Conservation (phyloP, 768 basidiomycete genomes). For the Kwoniella bestiolae region DNA sequence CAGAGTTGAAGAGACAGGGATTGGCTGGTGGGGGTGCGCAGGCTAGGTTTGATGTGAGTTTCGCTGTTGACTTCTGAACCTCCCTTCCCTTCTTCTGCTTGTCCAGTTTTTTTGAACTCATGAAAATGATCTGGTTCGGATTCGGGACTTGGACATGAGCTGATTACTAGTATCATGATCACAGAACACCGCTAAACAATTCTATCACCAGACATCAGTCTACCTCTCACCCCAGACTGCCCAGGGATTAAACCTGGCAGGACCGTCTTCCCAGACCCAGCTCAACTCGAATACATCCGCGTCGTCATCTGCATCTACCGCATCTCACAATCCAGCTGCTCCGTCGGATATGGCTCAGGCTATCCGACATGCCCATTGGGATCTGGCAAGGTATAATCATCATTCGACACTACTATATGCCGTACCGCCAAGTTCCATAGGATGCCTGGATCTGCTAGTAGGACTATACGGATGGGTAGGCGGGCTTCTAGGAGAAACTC, state of each 20-base stretch:
- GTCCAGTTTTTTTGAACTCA: too few species aligned
- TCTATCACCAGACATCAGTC: constrained; percentile 47
- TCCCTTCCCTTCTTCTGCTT: too few species aligned
- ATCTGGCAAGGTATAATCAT: constrained; percentile 44
- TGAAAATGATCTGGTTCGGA: too few species aligned
- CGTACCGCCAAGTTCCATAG: constrained; percentile 47
- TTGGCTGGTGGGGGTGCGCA: constrained; percentile 45
- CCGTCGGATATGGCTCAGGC: constrained; percentile 41
- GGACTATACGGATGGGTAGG: constrained; percentile 46
- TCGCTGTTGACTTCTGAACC: too few species aligned
- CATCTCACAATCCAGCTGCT: constrained; percentile 3
- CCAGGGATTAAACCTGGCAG: not conserved
- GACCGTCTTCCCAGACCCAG: constrained; percentile 19
- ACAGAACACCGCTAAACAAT: constrained; percentile 45
- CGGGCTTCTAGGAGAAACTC: constrained; percentile 37
- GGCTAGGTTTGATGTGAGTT: constrained; percentile 47
- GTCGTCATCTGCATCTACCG: constrained; percentile 12
- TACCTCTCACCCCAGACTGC: constrained; percentile 37
- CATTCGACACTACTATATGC: constrained; percentile 49
- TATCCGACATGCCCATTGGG: constrained; percentile 42
- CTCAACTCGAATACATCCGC: not conserved
- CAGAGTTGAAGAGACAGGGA: constrained; percentile 46
- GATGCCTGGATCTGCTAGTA: constrained; percentile 47
- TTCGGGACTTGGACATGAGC: too few species aligned
- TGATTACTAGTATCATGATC: not conserved